These are phyloP conservation scores for Ettlia oleoabundans DNA, from an alignment of 139 green algal species.

Conservation along the genomic window DNA sequence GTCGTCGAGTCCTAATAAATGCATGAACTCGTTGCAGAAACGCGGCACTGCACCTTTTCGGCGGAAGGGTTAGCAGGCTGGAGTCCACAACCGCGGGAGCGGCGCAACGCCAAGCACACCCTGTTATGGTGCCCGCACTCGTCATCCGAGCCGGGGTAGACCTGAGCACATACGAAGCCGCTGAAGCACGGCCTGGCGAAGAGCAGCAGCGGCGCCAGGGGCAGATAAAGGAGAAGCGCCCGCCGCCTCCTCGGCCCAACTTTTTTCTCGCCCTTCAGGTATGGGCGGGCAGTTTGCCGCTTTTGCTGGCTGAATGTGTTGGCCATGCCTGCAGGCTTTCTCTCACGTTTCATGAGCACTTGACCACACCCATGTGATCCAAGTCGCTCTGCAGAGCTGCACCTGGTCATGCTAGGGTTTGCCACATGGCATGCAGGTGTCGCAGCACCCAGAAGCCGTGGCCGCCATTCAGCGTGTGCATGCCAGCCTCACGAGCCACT, in stretches of 20 bases:
- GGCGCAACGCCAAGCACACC: neutral
- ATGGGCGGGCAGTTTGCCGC: no score
- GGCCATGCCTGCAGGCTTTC: no score
- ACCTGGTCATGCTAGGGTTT: no score
- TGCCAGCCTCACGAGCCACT: neutral
- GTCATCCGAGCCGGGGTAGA: constrained; percentile 1
- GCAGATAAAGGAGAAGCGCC: neutral
- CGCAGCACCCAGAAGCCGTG: neutral
- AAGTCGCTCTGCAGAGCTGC: no score
- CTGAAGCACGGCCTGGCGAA: no score
- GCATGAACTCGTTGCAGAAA: neutral
- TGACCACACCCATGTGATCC: no score
- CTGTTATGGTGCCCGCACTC: neutral
- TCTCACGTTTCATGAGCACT: no score
- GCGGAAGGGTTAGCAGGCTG: neutral
- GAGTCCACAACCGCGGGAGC: neutral
- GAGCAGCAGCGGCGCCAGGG: neutral
- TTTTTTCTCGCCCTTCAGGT: constrained; percentile 11
- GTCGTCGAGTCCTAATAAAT: no score
- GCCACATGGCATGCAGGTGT: neutral
- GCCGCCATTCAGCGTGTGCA: neutral
- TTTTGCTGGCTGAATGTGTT: no score
- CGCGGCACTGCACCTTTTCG: neutral
- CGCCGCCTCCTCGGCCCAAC: neutral
- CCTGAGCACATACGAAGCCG: neutral